A percentile compares a stretch with the other conserved stretches of the same genome.
Conservation (phyloP, 148 eudicot genomes). For the Silene latifolia region DNA sequence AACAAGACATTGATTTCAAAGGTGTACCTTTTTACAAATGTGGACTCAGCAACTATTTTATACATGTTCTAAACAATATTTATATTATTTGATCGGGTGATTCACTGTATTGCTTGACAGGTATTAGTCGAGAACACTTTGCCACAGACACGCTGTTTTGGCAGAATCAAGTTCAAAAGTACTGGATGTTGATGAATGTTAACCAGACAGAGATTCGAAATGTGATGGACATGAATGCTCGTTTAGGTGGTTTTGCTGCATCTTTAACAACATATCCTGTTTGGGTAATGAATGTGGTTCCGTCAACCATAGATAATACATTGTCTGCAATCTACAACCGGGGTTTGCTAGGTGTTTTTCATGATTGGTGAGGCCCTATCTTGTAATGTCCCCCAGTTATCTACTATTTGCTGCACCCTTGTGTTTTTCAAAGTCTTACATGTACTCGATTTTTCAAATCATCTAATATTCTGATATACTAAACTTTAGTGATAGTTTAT, state of each 20-base stretch:
- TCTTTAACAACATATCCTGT: slow-evolving; percentile 83
- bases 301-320: slow-evolving; percentile 57
- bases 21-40: background rate
- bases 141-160: slow-evolving; percentile 63
- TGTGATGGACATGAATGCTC: slow-evolving; percentile 96
- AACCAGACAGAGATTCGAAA: slow-evolving; percentile 66
- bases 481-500: background rate
- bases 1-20: background rate
- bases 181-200: slow-evolving; percentile 82
- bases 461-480: background rate
- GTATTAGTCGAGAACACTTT: slow-evolving; percentile 60
- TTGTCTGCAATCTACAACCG: slow-evolving; percentile 73
- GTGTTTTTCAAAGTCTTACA: background rate
- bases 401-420: background rate
- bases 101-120: slow-evolving; percentile 29
- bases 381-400: slow-evolving; percentile 10
- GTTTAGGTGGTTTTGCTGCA: slow-evolving; percentile 83
- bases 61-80: background rate
- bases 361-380: slow-evolving; percentile 75
- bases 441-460: background rate
- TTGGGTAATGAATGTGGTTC: slow-evolving; percentile 97
- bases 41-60: background rate
- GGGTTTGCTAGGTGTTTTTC: slow-evolving; percentile 80
- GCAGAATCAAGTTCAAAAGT: slow-evolving; percentile 88
- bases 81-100: background rate